Percentiles rank a stretch among this genome's conserved stretches.
Conservation (phyloP, 2,329 filamentous ascomycete genomes). For the Botrytis squamosa region DNA sequence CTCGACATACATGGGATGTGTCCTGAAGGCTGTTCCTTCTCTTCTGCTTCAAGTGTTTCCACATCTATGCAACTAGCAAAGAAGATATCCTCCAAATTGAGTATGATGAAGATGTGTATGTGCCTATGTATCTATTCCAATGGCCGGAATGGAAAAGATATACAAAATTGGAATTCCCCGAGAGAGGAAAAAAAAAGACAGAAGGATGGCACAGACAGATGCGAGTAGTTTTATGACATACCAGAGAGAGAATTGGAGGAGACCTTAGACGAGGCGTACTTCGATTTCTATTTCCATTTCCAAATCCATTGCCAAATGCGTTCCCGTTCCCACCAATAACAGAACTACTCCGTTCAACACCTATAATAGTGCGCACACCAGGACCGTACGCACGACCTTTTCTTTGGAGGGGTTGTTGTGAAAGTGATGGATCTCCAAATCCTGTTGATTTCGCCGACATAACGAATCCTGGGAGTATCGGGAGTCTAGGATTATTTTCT, state of each 20-base stretch:
- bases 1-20: constrained; percentile 7
- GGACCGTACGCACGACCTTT: constrained; percentile 1
- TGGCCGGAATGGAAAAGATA: background rate
- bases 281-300: background rate
- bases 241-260: constrained; percentile 19
- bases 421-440: background rate
- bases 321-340: background rate
- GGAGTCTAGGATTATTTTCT: background rate
- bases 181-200: background rate
- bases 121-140: background rate
- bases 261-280: constrained; percentile 1
- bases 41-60: constrained; percentile 9
- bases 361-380: background rate
- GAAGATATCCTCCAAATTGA: background rate
- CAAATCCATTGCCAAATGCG: background rate
- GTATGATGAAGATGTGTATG: background rate
- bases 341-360: background rate
- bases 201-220: background rate
- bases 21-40: constrained; percentile 10
- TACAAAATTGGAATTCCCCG: background rate
- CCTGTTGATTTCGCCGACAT: constrained; percentile 3
- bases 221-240: constrained; percentile 10
- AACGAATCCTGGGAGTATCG: background rate
- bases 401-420: constrained; percentile 5
- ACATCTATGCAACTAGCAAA: constrained; percentile 15